Percentiles rank a stretch among this genome's conserved stretches.
These are phyloP conservation scores for Malassezia pachydermatis DNA, from an alignment of 1,284 basidiomycete genomes.

Conservation along the genomic window DNA sequence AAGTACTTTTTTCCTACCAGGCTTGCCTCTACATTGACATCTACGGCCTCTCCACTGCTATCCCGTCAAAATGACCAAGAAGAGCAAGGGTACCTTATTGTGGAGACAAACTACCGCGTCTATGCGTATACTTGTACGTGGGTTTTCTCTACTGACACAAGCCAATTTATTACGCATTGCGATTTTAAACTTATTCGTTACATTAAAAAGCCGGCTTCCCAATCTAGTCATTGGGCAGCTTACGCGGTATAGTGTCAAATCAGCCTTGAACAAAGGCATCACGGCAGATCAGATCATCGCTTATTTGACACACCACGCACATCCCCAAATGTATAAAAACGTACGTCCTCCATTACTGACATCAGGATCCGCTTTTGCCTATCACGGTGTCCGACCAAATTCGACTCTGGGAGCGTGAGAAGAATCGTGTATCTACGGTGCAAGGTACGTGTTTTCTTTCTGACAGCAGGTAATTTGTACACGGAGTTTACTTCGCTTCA, in stretches of 20 bases:
- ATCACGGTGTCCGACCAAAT: constrained; percentile 97
- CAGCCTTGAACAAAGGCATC: constrained; percentile 85
- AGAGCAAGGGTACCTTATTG: constrained; percentile 70
- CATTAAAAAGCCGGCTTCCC: constrained; percentile 83
- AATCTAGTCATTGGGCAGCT: constrained; percentile 91
- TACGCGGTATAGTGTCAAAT: constrained; percentile 87
- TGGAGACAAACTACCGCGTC: constrained; percentile 96
- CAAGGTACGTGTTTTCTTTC: constrained; percentile 51
- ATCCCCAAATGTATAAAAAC: constrained; percentile 93
- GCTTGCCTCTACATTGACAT: constrained; percentile 78
- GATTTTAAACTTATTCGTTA: constrained; percentile 85
- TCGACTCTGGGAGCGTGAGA: constrained; percentile 91
- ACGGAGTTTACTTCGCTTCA: constrained; percentile 72
- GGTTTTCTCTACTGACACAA: constrained; percentile 42
- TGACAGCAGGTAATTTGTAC: constrained; percentile 55
- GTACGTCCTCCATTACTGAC: constrained; percentile 51
- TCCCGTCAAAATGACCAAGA: constrained; percentile 45
- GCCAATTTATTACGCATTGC: constrained; percentile 93
- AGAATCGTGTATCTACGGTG: constrained; percentile 62
- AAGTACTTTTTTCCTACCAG: constrained; percentile 78
- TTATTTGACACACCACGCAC: constrained; percentile 85
- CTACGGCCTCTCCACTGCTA: constrained; percentile 50
- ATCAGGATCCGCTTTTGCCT: constrained; percentile 73
- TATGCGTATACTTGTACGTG: constrained; percentile 91
- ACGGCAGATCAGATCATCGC: constrained; percentile 94